Conservation (phyloP, 129 eudicot species). For the Sambucus nigra region DNA sequence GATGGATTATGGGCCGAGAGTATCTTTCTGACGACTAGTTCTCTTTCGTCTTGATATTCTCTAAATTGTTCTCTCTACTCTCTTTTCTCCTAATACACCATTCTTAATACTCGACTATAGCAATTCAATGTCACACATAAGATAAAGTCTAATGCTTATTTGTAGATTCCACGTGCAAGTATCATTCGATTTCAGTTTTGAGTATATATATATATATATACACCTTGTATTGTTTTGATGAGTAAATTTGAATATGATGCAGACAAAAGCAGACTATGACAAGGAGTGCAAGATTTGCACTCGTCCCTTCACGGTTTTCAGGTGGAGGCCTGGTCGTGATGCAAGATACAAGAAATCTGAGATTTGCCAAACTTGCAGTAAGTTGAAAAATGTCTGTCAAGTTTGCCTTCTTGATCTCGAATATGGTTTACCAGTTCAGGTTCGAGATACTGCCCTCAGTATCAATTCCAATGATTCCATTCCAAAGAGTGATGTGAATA, state of each 20-base stretch:
- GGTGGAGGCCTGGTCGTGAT: slow-evolving; percentile 96
- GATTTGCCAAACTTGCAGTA: slow-evolving; percentile 88
- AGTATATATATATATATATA: not conserved
- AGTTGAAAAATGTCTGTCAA: slow-evolving; percentile 86
- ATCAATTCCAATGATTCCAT: slow-evolving; percentile 69
- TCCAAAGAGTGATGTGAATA: slow-evolving; percentile 91
- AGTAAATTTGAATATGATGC: slow-evolving; percentile 11
- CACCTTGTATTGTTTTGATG: not conserved
- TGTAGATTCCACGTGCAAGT: too few species aligned
- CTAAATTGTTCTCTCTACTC: too few species aligned
- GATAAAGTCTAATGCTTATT: too few species aligned
- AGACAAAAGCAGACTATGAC: slow-evolving; percentile 81
- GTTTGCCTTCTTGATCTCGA: slow-evolving; percentile 91
- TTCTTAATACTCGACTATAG: too few species aligned
- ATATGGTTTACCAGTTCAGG: slow-evolving; percentile 90
- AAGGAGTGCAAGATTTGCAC: slow-evolving; percentile 96
- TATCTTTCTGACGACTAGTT: too few species aligned
- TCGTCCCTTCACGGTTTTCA: slow-evolving; percentile 81
- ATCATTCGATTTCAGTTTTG: not conserved
- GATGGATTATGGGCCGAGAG: too few species aligned
- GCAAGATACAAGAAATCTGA: slow-evolving; percentile 85
- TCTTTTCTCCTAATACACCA: too few species aligned
- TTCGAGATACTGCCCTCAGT: slow-evolving; percentile 84
- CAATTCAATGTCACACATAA: too few species aligned
- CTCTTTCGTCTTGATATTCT: too few species aligned